Evolutionary conservation across 2,329 filamentous ascomycete genomes (phyloP).

Genomic region (Pseudogymnoascus sp.): DNA sequence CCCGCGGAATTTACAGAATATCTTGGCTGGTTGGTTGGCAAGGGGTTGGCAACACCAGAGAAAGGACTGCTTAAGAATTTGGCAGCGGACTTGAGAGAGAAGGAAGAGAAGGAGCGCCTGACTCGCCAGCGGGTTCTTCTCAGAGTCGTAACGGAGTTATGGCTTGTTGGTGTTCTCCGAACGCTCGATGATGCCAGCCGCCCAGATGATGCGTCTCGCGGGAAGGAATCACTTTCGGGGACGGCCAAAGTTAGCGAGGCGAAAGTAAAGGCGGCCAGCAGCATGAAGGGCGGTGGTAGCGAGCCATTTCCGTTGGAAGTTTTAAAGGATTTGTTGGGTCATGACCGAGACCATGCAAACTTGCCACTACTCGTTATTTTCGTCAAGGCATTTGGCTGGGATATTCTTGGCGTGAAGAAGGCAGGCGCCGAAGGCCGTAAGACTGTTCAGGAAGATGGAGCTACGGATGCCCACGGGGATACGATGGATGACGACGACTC

Average conservation of each 20-base stretch:
- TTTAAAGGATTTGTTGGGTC: slow-evolving; percentile 88
- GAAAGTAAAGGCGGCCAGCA: slow-evolving; percentile 45
- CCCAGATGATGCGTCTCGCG: slow-evolving; percentile 50
- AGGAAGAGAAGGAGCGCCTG: slow-evolving; percentile 91
- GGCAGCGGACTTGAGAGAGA: slow-evolving; percentile 73
- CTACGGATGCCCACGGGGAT: slow-evolving; percentile 39
- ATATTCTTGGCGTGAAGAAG: slow-evolving; percentile 74
- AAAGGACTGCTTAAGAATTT: slow-evolving; percentile 73
- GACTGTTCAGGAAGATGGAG: slow-evolving; percentile 71
- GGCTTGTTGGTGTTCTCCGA: slow-evolving; percentile 81
- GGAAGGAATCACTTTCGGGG: slow-evolving; percentile 35
- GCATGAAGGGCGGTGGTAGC: slow-evolving; percentile 56
- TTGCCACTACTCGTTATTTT: slow-evolving; percentile 88
- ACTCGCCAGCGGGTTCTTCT: slow-evolving; percentile 77
- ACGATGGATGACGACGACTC: slow-evolving; percentile 41
- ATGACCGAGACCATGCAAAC: slow-evolving; percentile 88
- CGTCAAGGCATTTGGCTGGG: slow-evolving; percentile 94
- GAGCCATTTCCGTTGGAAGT: slow-evolving; percentile 96
- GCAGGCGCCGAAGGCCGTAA: slow-evolving; percentile 70
- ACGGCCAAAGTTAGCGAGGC: slow-evolving; percentile 53
- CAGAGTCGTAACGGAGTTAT: slow-evolving; percentile 87
- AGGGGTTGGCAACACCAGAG: slow-evolving; percentile 84
- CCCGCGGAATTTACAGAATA: slow-evolving; percentile 83
- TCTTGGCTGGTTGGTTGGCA: slow-evolving; percentile 84
- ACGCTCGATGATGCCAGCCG: slow-evolving; percentile 62